A percentile compares a stretch with the other conserved stretches of the same genome.
phyloP scores from a whole-genome alignment of 148 eudicot genomes.

The Rhododendron kiyosumense region DNA sequence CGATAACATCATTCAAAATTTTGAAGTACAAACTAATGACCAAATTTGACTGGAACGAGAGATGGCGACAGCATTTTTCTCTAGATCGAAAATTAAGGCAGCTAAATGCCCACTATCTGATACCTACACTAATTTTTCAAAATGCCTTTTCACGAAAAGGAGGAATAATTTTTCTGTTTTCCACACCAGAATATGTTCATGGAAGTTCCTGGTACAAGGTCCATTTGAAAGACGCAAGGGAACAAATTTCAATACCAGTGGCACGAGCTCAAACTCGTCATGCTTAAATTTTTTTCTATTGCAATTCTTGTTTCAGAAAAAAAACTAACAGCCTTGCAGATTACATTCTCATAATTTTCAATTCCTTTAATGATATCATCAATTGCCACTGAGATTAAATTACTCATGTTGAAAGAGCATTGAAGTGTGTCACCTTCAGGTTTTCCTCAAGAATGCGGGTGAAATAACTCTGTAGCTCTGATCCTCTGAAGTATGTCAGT shows the following conservation, averaged over 20 bases:
- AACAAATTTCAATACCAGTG: neutral
- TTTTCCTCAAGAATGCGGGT: constrained; percentile 90
- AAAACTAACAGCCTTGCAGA: neutral
- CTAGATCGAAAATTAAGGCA: neutral
- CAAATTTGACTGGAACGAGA: neutral
- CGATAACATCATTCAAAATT: neutral
- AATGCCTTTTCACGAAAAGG: neutral
- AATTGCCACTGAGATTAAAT: neutral
- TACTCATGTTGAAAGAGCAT: neutral
- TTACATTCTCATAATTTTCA: neutral
- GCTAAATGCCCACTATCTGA: neutral
- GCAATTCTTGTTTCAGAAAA: neutral
- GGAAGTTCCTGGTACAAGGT: neutral
- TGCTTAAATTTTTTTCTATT: neutral
- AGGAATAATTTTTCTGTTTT: neutral
- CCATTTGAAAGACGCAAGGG: neutral
- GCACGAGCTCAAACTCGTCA: neutral
- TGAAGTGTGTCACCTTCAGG: constrained; percentile 47
- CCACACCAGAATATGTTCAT: neutral
- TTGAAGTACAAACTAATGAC: neutral
- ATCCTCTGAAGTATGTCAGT: constrained; percentile 78
- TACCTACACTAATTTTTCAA: neutral
- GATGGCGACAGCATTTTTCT: neutral
- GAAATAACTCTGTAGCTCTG: constrained; percentile 85
- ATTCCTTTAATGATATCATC: neutral